These are phyloP conservation scores for Gnaphalium uliginosum DNA, from an alignment of 129 eudicot genomes.

Conservation along the genomic window DNA sequence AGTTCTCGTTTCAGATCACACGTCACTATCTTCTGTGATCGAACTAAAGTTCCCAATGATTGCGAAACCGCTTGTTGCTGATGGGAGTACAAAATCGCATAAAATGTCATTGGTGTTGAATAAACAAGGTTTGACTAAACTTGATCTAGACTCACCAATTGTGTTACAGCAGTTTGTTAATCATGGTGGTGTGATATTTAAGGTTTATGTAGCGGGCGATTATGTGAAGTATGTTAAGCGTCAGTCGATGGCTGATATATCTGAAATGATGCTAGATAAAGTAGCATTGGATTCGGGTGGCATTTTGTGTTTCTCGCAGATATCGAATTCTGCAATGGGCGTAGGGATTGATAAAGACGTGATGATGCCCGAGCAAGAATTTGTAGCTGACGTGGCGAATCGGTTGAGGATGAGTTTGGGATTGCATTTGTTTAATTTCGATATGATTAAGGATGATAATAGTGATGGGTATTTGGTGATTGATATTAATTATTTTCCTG, in stretches of 20 bases:
- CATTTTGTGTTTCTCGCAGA: background rate
- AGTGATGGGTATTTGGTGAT: slow-evolving; percentile 16
- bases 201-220: background rate
- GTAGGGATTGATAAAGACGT: background rate
- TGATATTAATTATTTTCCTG: slow-evolving; percentile 31
- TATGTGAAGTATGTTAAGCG: background rate
- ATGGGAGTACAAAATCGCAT: background rate
- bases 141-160: background rate
- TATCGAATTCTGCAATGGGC: background rate
- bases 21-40: background rate
- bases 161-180: slow-evolving; percentile 1
- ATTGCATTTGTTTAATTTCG: slow-evolving; percentile 25
- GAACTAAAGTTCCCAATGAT: background rate
- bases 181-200: slow-evolving; percentile 3
- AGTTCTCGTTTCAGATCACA: background rate
- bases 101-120: background rate
- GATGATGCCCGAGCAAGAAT: background rate
- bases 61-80: background rate
- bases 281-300: background rate
- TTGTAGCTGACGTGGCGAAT: background rate
- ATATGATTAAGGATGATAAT: slow-evolving; percentile 25
- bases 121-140: background rate
- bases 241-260: background rate
- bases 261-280: background rate
- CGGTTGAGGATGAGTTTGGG: background rate